Conservation (phyloP, 2,329 filamentous ascomycete species). For the Paecilomyces fulvus region DNA sequence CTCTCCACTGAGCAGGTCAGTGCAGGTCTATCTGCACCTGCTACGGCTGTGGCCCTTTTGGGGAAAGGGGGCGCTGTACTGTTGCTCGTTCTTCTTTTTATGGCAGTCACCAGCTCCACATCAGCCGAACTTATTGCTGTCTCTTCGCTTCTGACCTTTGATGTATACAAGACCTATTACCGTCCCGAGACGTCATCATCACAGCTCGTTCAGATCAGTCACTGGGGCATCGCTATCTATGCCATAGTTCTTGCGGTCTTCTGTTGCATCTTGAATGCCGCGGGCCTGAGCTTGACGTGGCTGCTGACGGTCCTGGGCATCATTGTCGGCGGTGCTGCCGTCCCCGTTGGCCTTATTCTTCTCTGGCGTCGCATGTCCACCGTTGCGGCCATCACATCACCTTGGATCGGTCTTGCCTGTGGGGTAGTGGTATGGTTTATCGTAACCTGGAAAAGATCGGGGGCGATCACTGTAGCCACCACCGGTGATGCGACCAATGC, state of each 20-base stretch:
- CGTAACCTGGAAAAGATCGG: slow-evolving; percentile 25
- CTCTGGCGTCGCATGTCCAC: slow-evolving; percentile 34
- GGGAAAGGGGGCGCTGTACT: slow-evolving; percentile 27
- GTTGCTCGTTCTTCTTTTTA: slow-evolving; percentile 28
- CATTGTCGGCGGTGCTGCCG: slow-evolving; percentile 31
- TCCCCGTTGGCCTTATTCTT: slow-evolving; percentile 29
- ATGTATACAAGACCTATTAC: slow-evolving; percentile 44
- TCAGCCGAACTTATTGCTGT: slow-evolving; percentile 46
- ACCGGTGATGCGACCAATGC: slow-evolving; percentile 32
- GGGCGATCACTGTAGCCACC: slow-evolving; percentile 25
- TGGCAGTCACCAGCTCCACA: slow-evolving; percentile 38
- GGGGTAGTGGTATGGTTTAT: slow-evolving; percentile 33
- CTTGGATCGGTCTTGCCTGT: slow-evolving; percentile 25
- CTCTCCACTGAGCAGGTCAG: slow-evolving; percentile 19
- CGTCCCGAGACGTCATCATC: slow-evolving; percentile 36
- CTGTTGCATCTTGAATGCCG: slow-evolving; percentile 27
- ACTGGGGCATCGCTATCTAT: slow-evolving; percentile 43
- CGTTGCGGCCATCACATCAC: slow-evolving; percentile 24
- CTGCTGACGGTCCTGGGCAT: slow-evolving; percentile 32
- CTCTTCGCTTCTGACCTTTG: slow-evolving; percentile 44
- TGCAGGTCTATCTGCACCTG: slow-evolving; percentile 27
- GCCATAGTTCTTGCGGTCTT: slow-evolving; percentile 41
- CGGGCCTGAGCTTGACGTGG: slow-evolving; percentile 31
- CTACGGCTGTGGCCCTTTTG: slow-evolving; percentile 26
- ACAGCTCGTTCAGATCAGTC: slow-evolving; percentile 42